phyloP scores from a whole-genome alignment of 1,284 basidiomycete genomes.

The Ceratobasidium sp. region DNA sequence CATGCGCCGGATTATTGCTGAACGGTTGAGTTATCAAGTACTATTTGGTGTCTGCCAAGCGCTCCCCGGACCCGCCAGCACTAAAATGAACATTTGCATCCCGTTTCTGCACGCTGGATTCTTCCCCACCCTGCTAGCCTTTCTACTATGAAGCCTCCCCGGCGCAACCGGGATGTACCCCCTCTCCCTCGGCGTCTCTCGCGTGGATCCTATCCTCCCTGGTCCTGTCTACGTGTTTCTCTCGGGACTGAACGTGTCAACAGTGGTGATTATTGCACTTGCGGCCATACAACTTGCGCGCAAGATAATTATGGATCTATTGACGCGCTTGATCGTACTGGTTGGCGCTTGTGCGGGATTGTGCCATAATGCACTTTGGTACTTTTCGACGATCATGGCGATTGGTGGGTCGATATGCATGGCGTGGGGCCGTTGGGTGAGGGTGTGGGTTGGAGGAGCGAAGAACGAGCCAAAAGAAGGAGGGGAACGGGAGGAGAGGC shows the following conservation, averaged over 20 bases:
- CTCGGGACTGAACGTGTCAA: conserved; percentile 70
- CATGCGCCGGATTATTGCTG: not conserved
- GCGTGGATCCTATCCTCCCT: conserved; percentile 63
- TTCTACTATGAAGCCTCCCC: conserved; percentile 61
- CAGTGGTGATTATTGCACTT: conserved; percentile 70
- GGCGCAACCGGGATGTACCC: conserved; percentile 68
- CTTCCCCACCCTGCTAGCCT: conserved; percentile 57
- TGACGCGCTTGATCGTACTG: conserved; percentile 65
- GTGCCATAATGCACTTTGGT: conserved; percentile 67
- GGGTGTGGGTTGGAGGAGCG: conserved; percentile 47
- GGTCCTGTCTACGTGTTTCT: conserved; percentile 66
- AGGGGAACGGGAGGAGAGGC: not conserved
- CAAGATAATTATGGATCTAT: conserved; percentile 64
- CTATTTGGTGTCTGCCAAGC: conserved; percentile 62
- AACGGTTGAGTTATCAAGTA: conserved; percentile 51
- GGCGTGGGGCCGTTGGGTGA: conserved; percentile 56
- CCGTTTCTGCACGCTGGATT: conserved; percentile 57
- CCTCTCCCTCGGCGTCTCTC: conserved; percentile 65
- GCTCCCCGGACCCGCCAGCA: conserved; percentile 60
- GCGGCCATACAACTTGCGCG: conserved; percentile 67
- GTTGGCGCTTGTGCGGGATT: conserved; percentile 64
- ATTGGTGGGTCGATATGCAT: conserved; percentile 57
- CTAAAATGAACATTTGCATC: conserved; percentile 60
- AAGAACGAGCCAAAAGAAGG: not conserved
- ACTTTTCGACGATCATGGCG: conserved; percentile 61